A percentile compares a stretch with the other conserved stretches of the same genome.
Evolutionary conservation across 495 filamentous ascomycete genomes (phyloP).

Genomic region (Tuber microsphaerosporum): DNA sequence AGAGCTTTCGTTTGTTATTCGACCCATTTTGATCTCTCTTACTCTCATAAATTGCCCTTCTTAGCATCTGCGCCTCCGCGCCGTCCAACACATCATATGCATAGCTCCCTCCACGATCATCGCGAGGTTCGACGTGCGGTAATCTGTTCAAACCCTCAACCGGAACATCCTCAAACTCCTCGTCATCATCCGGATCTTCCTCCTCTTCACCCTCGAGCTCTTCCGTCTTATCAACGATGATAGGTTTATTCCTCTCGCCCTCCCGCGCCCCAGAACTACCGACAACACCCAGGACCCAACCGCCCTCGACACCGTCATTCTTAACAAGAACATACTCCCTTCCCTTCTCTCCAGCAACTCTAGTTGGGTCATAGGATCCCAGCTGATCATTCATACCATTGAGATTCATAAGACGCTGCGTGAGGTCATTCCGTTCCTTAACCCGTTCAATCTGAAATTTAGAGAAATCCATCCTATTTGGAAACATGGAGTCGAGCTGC

Average conservation of each 20-base stretch:
- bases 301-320: conserved; percentile 87
- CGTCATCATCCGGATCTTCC: conserved; percentile 57
- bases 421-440: conserved; percentile 84
- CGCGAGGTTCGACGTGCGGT: conserved; percentile 52
- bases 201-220: conserved; percentile 54
- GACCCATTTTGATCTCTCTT: conserved; percentile 32
- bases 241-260: conserved; percentile 70
- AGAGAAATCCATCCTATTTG: conserved; percentile 94
- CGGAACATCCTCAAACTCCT: conserved; percentile 88
- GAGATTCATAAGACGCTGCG: conserved; percentile 88
- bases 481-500: conserved; percentile 91
- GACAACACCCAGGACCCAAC: conserved; percentile 94
- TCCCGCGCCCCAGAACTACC: conserved; percentile 62
- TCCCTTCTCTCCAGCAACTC: conserved; percentile 82
- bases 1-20: not conserved
- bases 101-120: conserved; percentile 1
- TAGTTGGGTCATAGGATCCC: conserved; percentile 40
- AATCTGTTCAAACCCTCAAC: conserved; percentile 87
- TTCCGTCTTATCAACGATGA: conserved; percentile 74
- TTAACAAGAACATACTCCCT: conserved; percentile 93
- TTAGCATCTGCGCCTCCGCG: conserved; percentile 43
- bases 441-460: conserved; percentile 94
- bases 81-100: conserved; percentile 41
- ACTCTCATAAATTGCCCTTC: conserved; percentile 47
- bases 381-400: conserved; percentile 74